Percentiles rank a stretch among this genome's conserved stretches.
Evolutionary conservation across 805 yeast genomes (phyloP).

Genomic region (Ogataea trehalophila): DNA sequence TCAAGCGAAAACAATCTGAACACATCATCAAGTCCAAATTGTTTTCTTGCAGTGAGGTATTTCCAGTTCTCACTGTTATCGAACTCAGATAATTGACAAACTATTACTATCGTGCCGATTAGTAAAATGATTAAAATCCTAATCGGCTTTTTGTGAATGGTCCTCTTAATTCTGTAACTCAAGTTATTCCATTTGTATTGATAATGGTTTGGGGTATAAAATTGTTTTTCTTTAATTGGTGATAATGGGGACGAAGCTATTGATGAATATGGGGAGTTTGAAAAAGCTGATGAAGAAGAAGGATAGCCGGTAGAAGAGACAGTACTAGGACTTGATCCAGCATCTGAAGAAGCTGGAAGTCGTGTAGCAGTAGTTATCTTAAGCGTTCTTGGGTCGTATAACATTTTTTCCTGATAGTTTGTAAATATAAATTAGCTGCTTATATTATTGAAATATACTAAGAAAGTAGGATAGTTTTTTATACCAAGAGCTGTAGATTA

Average conservation of each 20-base stretch:
- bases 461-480: too few species aligned
- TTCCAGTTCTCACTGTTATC: not conserved
- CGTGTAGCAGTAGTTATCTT: not conserved
- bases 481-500: too few species aligned
- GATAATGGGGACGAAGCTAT: not conserved
- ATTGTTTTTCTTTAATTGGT: not conserved
- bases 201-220: not conserved
- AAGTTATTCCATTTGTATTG: not conserved
- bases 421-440: too few species aligned
- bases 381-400: not conserved
- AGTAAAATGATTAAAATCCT: not conserved
- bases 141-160: not conserved
- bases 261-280: not conserved
- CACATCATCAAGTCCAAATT: not conserved
- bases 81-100: not conserved
- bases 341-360: not conserved
- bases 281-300: not conserved
- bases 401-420: too few species aligned
- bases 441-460: too few species aligned
- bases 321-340: not conserved
- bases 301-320: not conserved
- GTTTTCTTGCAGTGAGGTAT: not conserved
- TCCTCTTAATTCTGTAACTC: not conserved
- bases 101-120: not conserved
- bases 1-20: not conserved